Percentiles rank a stretch among this genome's conserved stretches.
Conservation (phyloP, 208 protist species). For the Acanthamoeba triangularis region DNA sequence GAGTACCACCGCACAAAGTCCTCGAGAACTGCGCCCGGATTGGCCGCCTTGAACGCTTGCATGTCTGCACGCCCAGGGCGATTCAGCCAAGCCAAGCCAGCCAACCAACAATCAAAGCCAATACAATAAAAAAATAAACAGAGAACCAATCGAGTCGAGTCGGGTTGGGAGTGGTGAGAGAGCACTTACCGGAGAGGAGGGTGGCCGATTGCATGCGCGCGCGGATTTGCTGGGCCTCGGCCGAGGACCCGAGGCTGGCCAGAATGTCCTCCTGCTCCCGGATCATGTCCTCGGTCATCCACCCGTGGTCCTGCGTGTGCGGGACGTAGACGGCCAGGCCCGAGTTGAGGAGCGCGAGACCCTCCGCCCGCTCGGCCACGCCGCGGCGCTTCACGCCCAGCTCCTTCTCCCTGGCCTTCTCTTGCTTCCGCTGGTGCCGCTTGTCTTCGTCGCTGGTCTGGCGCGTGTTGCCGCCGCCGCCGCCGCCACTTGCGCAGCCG, state of each 20-base stretch:
- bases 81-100: too few relatives aligned
- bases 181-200: slow-evolving; percentile 69
- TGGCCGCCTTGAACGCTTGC: slow-evolving; percentile 88
- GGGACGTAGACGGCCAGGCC: slow-evolving; percentile 35
- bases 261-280: slow-evolving; percentile 47
- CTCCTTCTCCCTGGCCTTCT: background rate
- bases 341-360: background rate
- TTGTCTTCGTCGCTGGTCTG: slow-evolving; percentile 4
- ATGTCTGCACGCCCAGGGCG: too few relatives aligned
- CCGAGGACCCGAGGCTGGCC: slow-evolving; percentile 9
- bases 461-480: background rate
- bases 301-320: slow-evolving; percentile 48
- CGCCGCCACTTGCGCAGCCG: background rate
- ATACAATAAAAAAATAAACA: too few relatives aligned
- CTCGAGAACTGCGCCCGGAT: slow-evolving; percentile 79
- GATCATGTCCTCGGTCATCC: slow-evolving; percentile 81
- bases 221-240: slow-evolving; percentile 37
- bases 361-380: background rate
- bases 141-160: too few relatives aligned
- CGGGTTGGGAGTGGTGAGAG: too few relatives aligned
- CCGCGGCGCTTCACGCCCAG: background rate
- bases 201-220: slow-evolving; percentile 75
- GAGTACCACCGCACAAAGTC: slow-evolving; percentile 90
- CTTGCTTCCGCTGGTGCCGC: background rate
- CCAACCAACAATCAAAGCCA: too few relatives aligned